These are phyloP conservation scores for Rhodotorula paludigena DNA, from an alignment of 768 basidiomycete genomes.

Conservation along the genomic window DNA sequence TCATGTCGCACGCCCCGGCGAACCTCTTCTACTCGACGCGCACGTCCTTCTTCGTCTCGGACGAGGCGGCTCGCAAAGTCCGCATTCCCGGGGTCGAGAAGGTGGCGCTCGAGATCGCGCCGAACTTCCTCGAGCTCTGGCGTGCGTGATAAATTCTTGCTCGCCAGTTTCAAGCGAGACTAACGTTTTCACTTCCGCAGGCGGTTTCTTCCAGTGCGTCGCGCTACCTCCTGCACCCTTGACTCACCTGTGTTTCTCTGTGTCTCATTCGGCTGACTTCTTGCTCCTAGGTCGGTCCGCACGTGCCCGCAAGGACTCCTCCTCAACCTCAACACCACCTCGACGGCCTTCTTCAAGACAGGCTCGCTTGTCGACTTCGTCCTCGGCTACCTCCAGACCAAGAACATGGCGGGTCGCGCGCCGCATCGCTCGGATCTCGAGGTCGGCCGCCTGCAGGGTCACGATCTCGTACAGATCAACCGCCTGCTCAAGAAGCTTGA, in stretches of 20 bases:
- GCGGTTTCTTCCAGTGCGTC: slow-evolving; percentile 6
- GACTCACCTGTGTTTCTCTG: no score
- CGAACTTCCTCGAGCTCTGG: not conserved
- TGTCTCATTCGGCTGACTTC: no score
- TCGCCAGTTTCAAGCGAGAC: not conserved
- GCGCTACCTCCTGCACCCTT: not conserved
- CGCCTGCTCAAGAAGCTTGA: not conserved
- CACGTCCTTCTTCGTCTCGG: not conserved
- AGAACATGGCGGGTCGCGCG: not conserved
- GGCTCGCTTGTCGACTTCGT: slow-evolving; percentile 6
- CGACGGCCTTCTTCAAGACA: slow-evolving; percentile 1
- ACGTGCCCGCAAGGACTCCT: not conserved
- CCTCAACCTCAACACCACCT: slow-evolving; percentile 23
- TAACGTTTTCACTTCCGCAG: not conserved
- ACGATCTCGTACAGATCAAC: not conserved
- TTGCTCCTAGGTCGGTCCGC: not conserved
- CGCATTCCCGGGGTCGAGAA: not conserved
- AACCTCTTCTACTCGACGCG: not conserved
- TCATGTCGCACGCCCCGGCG: not conserved
- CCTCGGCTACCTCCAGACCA: not conserved
- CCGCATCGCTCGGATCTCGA: not conserved
- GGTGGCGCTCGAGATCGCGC: not conserved
- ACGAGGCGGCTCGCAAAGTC: not conserved
- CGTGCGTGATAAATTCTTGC: slow-evolving; percentile 1
- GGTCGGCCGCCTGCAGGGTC: not conserved